phyloP scores from a whole-genome alignment of 495 filamentous ascomycete genomes.

The Penicillium canariense region DNA sequence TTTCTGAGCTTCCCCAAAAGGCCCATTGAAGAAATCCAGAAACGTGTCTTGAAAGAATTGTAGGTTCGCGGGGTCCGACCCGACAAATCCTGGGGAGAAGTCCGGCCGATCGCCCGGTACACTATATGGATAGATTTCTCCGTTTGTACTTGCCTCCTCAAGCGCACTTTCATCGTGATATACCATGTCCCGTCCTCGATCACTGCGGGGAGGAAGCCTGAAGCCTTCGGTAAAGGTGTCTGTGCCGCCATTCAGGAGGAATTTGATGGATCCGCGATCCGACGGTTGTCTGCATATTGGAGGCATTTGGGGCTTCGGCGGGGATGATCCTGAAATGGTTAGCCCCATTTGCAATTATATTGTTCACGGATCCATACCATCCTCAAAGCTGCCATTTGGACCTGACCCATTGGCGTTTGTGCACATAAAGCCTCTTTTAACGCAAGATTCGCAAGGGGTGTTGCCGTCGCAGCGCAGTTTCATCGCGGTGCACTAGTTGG shows the following conservation, averaged over 20 bases:
- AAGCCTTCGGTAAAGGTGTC: slow-evolving; percentile 48
- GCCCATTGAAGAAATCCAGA: slow-evolving; percentile 43
- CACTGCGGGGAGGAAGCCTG: slow-evolving; percentile 41
- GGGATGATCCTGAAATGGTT: slow-evolving; percentile 14
- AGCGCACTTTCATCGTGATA: slow-evolving; percentile 32
- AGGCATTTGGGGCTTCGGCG: slow-evolving; percentile 10
- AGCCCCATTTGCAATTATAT: neutral
- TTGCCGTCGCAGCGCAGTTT: slow-evolving; percentile 51
- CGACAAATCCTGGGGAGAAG: slow-evolving; percentile 23
- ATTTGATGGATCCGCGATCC: slow-evolving; percentile 48
- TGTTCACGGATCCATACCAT: slow-evolving; percentile 16
- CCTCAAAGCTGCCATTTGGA: slow-evolving; percentile 10
- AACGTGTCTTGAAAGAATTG: slow-evolving; percentile 42
- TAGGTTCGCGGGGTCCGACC: slow-evolving; percentile 26
- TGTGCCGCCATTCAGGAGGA: slow-evolving; percentile 46
- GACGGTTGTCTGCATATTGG: slow-evolving; percentile 27
- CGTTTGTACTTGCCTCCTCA: slow-evolving; percentile 20
- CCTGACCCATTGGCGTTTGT: slow-evolving; percentile 26
- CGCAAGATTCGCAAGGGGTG: slow-evolving; percentile 47
- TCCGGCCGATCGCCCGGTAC: slow-evolving; percentile 15
- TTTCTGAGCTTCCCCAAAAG: slow-evolving; percentile 36
- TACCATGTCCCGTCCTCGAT: slow-evolving; percentile 35
- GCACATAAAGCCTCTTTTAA: slow-evolving; percentile 43
- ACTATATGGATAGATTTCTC: slow-evolving; percentile 18
- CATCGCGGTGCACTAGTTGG: slow-evolving; percentile 47